phyloP scores from a whole-genome alignment of 2,329 filamentous ascomycete species.

The Xylariaceae sp. region DNA sequence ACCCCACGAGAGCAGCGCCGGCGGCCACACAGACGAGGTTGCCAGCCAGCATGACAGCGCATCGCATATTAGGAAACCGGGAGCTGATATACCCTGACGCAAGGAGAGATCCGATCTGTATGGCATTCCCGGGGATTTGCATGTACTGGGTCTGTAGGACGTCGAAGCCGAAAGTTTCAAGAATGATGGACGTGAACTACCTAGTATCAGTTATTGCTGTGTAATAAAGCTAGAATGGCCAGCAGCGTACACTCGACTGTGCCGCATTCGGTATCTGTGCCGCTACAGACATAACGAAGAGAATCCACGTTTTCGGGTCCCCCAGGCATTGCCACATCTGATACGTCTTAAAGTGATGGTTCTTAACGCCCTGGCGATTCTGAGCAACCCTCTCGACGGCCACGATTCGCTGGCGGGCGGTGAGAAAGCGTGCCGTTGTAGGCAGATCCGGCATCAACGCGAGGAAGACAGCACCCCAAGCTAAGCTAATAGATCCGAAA shows the following conservation, averaged over 20 bases:
- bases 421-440: conserved; percentile 37
- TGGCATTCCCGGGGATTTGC: conserved; percentile 65
- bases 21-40: conserved; percentile 62
- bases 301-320: conserved; percentile 62
- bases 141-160: conserved; percentile 61
- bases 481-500: conserved; percentile 39
- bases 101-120: conserved; percentile 61
- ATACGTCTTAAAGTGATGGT: conserved; percentile 51
- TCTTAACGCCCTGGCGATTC: conserved; percentile 39
- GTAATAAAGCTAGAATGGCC: neutral
- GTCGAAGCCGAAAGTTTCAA: conserved; percentile 45
- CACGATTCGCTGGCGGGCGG: conserved; percentile 29
- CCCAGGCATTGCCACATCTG: conserved; percentile 54
- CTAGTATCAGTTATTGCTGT: neutral
- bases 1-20: conserved; percentile 57
- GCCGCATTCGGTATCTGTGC: conserved; percentile 64
- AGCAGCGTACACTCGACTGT: conserved; percentile 50
- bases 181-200: conserved; percentile 39
- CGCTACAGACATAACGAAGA: conserved; percentile 59
- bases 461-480: conserved; percentile 33
- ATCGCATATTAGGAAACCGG: conserved; percentile 55
- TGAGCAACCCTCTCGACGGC: conserved; percentile 38
- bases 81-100: conserved; percentile 58
- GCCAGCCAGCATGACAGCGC: conserved; percentile 59
- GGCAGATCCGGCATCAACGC: conserved; percentile 38